A percentile compares a stretch with the other conserved stretches of the same genome.
Evolutionary conservation across 2,329 filamentous ascomycete species (phyloP).

Genomic region (Aureobasidium sp.): DNA sequence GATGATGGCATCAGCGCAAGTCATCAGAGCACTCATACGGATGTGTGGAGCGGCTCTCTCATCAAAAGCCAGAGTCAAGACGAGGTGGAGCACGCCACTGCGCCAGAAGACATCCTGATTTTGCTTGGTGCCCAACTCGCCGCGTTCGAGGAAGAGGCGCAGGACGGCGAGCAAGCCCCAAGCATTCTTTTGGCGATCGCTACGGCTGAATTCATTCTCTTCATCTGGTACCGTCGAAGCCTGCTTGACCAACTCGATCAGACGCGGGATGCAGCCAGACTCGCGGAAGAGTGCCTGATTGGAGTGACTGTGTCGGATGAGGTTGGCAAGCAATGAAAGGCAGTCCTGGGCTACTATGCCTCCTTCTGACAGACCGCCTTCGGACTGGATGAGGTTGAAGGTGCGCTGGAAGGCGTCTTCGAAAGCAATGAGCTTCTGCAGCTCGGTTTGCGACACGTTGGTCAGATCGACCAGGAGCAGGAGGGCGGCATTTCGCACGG

Average conservation of each 20-base stretch:
- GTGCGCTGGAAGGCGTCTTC: constrained; percentile 87
- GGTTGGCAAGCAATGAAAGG: constrained; percentile 80
- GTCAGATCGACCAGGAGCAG: constrained; percentile 84
- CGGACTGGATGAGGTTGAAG: constrained; percentile 72
- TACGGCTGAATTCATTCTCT: constrained; percentile 59
- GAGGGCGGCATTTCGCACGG: constrained; percentile 79
- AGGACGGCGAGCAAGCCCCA: constrained; percentile 85
- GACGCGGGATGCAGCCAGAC: constrained; percentile 61
- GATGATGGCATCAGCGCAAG: constrained; percentile 82
- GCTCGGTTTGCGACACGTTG: constrained; percentile 67
- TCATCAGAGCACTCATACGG: constrained; percentile 75
- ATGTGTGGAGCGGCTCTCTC: constrained; percentile 66
- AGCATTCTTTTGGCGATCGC: constrained; percentile 81
- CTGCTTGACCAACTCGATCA: constrained; percentile 38
- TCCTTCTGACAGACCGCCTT: constrained; percentile 76
- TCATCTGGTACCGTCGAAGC: constrained; percentile 50
- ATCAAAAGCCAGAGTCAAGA: constrained; percentile 77
- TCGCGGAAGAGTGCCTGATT: constrained; percentile 95
- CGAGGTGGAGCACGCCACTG: constrained; percentile 68
- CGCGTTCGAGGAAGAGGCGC: constrained; percentile 73
- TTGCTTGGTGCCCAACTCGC: constrained; percentile 70
- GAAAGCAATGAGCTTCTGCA: constrained; percentile 93
- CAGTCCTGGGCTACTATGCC: constrained; percentile 89
- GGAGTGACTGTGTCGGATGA: constrained; percentile 76
- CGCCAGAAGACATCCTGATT: constrained; percentile 87